These are phyloP conservation scores for Penicillium sp. DNA, from an alignment of 2,329 filamentous ascomycete genomes.

Conservation along the genomic window DNA sequence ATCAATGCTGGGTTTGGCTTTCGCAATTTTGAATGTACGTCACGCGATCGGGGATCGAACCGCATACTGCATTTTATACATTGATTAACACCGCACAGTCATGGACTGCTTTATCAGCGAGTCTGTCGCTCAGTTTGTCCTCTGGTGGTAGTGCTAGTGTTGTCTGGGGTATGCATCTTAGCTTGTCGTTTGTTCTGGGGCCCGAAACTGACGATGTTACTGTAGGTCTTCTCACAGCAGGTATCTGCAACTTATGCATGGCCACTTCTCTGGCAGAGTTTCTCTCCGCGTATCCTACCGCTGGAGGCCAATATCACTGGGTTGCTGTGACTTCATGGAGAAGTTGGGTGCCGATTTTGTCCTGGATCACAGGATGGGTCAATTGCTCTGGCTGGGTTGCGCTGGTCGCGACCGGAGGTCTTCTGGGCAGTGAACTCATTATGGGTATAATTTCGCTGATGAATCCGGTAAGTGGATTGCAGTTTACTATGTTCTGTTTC, in stretches of 20 bases:
- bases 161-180: conserved; percentile 62
- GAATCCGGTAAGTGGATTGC: conserved; percentile 42
- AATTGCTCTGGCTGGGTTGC: conserved; percentile 68
- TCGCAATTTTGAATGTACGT: conserved; percentile 57
- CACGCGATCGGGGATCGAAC: background rate
- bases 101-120: conserved; percentile 60
- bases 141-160: conserved; percentile 68
- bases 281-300: conserved; percentile 60
- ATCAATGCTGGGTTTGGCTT: conserved; percentile 60
- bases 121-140: conserved; percentile 59
- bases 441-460: conserved; percentile 62
- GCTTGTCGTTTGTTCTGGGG: background rate
- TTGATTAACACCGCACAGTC: conserved; percentile 36
- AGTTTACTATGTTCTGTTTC: background rate
- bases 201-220: background rate
- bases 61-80: background rate
- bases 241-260: conserved; percentile 66
- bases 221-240: conserved; percentile 52
- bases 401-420: conserved; percentile 63
- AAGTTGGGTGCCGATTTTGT: conserved; percentile 58
- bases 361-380: conserved; percentile 66
- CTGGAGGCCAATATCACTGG: conserved; percentile 68
- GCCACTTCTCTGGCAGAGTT: conserved; percentile 69
- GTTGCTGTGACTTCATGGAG: conserved; percentile 58
- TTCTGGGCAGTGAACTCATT: conserved; percentile 65